Percentiles rank a stretch among this genome's conserved stretches.
Conservation (phyloP, 2,329 filamentous ascomycete genomes). For the Aspergillaceae sp. region DNA sequence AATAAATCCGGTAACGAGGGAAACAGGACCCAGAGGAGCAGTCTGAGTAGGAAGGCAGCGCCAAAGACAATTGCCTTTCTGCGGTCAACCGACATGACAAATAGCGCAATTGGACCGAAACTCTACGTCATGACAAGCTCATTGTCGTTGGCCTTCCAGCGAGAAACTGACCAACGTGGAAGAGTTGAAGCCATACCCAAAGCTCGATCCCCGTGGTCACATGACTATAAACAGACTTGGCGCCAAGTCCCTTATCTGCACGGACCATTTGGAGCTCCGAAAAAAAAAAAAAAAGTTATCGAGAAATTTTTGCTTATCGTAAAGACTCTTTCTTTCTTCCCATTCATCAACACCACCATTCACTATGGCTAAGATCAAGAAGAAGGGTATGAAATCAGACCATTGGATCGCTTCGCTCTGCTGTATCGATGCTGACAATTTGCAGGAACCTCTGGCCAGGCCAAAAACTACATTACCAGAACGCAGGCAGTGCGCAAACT, state of each 20-base stretch:
- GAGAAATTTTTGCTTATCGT: slow-evolving; percentile 32
- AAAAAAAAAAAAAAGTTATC: slow-evolving; percentile 28
- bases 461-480: slow-evolving; percentile 97
- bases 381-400: slow-evolving; percentile 57
- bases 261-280: slow-evolving; percentile 5
- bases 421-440: slow-evolving; percentile 1
- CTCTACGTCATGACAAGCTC: background rate
- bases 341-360: slow-evolving; percentile 10
- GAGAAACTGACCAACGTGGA: background rate
- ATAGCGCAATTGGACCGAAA: background rate
- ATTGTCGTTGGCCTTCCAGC: background rate
- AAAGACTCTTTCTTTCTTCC: slow-evolving; percentile 15
- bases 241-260: slow-evolving; percentile 3
- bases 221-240: background rate
- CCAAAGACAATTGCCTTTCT: slow-evolving; percentile 62
- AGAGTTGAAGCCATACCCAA: slow-evolving; percentile 4
- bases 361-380: slow-evolving; percentile 72
- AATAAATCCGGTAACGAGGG: slow-evolving; percentile 76
- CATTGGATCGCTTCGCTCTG: too few relatives aligned
- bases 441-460: slow-evolving; percentile 71
- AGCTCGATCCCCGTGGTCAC: background rate
- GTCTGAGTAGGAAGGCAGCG: slow-evolving; percentile 66
- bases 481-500: slow-evolving; percentile 97
- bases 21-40: slow-evolving; percentile 72
- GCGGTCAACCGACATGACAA: slow-evolving; percentile 45